Percentiles rank a stretch among this genome's conserved stretches.
Conservation (phyloP, 2,329 filamentous ascomycete genomes). For the Beauveria scarabaeidicola region DNA sequence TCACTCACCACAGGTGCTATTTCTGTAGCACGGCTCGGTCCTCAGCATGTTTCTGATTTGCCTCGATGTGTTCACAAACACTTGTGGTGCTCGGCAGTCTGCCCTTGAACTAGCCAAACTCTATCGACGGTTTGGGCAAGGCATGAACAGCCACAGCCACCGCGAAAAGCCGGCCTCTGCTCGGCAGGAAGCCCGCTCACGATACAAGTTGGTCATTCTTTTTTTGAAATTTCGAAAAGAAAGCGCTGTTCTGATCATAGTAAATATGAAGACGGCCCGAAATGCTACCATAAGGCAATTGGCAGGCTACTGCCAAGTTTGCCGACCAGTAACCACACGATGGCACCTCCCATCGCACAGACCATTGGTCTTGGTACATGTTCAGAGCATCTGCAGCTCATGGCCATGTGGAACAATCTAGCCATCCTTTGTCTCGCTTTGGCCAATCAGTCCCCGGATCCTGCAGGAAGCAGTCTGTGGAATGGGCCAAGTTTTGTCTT, state of each 20-base stretch:
- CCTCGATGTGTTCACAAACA: not conserved
- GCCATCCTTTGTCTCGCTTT: not conserved
- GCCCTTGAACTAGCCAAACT: not conserved
- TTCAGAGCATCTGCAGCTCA: not conserved
- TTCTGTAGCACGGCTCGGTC: not conserved
- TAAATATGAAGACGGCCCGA: not conserved
- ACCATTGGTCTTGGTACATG: not conserved
- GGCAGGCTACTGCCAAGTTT: not conserved
- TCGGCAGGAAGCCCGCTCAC: not conserved
- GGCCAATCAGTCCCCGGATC: conserved; percentile 5
- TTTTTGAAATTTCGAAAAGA: not conserved
- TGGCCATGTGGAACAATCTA: conserved; percentile 1
- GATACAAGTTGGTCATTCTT: not conserved
- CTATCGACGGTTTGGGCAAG: not conserved
- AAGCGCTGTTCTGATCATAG: no score
- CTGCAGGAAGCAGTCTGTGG: not conserved
- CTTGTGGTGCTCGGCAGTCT: not conserved
- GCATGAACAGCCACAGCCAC: not conserved
- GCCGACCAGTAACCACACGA: not conserved
- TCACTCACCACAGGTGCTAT: not conserved
- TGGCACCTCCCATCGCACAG: conserved; percentile 8
- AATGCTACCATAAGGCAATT: not conserved
- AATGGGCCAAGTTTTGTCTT: not conserved
- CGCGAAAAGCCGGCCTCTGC: not conserved
- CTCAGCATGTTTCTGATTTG: conserved; percentile 1